phyloP scores from a whole-genome alignment of 225 moss, liverwort and hornwort genomes.

The Anthoceros angustus region DNA sequence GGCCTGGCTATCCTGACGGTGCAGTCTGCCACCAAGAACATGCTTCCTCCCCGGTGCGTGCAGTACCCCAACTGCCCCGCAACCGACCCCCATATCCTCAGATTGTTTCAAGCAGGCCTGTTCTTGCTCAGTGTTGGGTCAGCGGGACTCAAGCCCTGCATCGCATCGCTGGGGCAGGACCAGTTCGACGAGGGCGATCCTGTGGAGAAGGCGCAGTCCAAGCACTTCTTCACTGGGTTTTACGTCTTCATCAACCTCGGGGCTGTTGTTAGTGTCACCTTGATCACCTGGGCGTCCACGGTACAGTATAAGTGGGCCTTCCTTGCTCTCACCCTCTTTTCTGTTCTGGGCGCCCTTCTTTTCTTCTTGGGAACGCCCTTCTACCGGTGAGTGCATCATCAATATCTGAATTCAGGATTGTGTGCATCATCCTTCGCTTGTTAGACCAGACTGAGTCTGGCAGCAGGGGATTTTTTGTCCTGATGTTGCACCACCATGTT shows the following conservation, averaged over 20 bases:
- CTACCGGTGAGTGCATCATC: conserved; percentile 11
- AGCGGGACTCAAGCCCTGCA: not conserved
- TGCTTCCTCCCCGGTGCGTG: not conserved
- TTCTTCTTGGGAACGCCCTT: conserved; percentile 21
- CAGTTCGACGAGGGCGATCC: not conserved
- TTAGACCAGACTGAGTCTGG: not conserved
- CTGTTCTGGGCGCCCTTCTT: conserved; percentile 7
- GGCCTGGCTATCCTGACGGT: not conserved
- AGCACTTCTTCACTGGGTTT: not conserved
- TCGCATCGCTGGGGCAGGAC: not conserved
- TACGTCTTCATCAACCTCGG: conserved; percentile 3
- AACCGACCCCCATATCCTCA: not conserved
- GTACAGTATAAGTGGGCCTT: conserved; percentile 13
- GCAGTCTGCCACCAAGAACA: not conserved
- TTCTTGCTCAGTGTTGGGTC: not conserved
- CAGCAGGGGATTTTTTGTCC: not conserved
- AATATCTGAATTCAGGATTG: not conserved
- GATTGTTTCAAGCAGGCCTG: not conserved
- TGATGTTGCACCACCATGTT: not conserved
- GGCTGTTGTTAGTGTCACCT: not conserved
- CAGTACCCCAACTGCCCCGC: not conserved
- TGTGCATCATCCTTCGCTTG: not conserved
- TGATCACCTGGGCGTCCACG: conserved; percentile 1
- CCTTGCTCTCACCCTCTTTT: conserved; percentile 7
- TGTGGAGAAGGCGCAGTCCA: not conserved